A percentile compares a stretch with the other conserved stretches of the same genome.
phyloP scores from a whole-genome alignment of 768 basidiomycete species.

The Pulveroboletus sp. region DNA sequence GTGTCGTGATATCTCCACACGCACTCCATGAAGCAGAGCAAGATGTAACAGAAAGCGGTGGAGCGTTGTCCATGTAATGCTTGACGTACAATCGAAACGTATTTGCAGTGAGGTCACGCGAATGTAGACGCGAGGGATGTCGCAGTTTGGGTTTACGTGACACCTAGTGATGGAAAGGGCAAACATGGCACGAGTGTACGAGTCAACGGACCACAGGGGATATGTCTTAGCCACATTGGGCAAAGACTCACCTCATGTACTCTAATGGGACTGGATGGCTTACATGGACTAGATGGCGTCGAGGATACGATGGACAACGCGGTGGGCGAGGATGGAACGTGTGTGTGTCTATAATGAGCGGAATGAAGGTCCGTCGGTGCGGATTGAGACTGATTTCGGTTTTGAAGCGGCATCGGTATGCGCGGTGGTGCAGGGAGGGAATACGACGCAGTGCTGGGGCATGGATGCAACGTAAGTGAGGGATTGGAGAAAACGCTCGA shows the following conservation, averaged over 20 bases:
- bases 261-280: constrained; percentile 23
- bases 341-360: neutral
- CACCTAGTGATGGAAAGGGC: neutral
- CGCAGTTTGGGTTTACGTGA: constrained; percentile 47
- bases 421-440: constrained; percentile 11
- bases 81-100: constrained; percentile 74
- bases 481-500: constrained; percentile 9
- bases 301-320: constrained; percentile 24
- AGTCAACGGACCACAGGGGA: neutral
- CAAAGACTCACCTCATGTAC: constrained; percentile 3
- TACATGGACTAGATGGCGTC: constrained; percentile 28
- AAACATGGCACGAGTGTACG: neutral
- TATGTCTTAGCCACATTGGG: neutral
- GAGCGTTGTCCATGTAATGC: constrained; percentile 68
- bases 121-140: constrained; percentile 66
- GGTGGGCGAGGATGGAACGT: constrained; percentile 19
- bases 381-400: constrained; percentile 1
- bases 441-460: neutral
- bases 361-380: neutral
- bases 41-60: neutral
- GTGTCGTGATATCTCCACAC: constrained; percentile 14
- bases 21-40: neutral
- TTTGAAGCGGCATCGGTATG: constrained; percentile 8
- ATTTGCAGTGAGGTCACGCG: constrained; percentile 62
- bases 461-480: constrained; percentile 1